These are phyloP conservation scores for Tolypocladium paradoxum DNA, from an alignment of 2,329 filamentous ascomycete species.

Conservation along the genomic window DNA sequence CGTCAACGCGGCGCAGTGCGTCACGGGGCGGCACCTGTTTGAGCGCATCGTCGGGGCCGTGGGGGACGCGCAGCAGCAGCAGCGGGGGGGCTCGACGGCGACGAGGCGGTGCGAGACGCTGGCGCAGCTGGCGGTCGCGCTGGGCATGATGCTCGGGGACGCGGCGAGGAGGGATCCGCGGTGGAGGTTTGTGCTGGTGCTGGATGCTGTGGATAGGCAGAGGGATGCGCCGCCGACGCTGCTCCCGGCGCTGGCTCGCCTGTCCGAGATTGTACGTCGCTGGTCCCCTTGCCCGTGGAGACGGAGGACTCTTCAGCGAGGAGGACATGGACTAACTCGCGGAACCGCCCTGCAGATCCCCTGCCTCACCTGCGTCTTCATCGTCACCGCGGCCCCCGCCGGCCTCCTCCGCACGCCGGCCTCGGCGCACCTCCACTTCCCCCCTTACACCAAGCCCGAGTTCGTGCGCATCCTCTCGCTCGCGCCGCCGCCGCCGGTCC, in stretches of 20 bases:
- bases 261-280: slow-evolving; percentile 66
- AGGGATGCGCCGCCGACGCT: slow-evolving; percentile 70
- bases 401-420: slow-evolving; percentile 59
- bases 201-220: slow-evolving; percentile 81
- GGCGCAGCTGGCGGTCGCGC: slow-evolving; percentile 62
- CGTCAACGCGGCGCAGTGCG: slow-evolving; percentile 62
- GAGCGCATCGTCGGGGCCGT: slow-evolving; percentile 58
- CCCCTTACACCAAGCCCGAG: slow-evolving; percentile 72
- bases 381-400: slow-evolving; percentile 61
- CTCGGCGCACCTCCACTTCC: slow-evolving; percentile 70
- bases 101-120: slow-evolving; percentile 62
- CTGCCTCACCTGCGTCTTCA: slow-evolving; percentile 63
- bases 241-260: slow-evolving; percentile 66
- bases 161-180: slow-evolving; percentile 19
- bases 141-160: slow-evolving; percentile 52
- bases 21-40: slow-evolving; percentile 66
- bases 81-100: slow-evolving; percentile 21
- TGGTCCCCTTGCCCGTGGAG: neutral
- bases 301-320: neutral
- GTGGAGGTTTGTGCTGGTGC: slow-evolving; percentile 65
- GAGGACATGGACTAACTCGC: neutral
- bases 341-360: slow-evolving; percentile 49
- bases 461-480: slow-evolving; percentile 66
- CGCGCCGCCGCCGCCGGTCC: slow-evolving; percentile 30
- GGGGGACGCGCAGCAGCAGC: slow-evolving; percentile 37